Percentiles rank a stretch among this genome's conserved stretches.
These are phyloP conservation scores for Xylaria sp. DNA, from an alignment of 2,329 filamentous ascomycete genomes.

Conservation along the genomic window DNA sequence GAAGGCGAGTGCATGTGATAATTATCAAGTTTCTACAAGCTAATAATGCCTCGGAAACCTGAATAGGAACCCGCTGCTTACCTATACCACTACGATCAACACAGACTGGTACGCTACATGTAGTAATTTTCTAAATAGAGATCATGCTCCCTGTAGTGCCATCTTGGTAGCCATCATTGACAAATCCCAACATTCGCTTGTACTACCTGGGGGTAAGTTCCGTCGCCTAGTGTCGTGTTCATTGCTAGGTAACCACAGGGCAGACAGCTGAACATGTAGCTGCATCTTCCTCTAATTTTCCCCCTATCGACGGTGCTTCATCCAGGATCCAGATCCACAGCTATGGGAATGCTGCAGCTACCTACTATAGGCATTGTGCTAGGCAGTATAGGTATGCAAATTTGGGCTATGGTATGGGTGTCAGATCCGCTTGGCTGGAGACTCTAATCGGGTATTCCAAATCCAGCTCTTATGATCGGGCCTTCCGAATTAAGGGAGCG, in stretches of 20 bases:
- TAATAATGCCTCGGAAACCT: slow-evolving; percentile 34
- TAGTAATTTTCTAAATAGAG: slow-evolving; percentile 39
- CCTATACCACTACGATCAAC: slow-evolving; percentile 33
- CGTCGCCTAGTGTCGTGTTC: slow-evolving; percentile 18
- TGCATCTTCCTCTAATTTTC: slow-evolving; percentile 12
- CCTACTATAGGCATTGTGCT: neutral
- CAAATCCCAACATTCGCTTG: slow-evolving; percentile 34
- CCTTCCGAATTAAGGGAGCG: slow-evolving; percentile 37
- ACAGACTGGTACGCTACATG: slow-evolving; percentile 26
- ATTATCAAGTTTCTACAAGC: slow-evolving; percentile 17
- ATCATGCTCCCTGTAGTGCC: slow-evolving; percentile 21
- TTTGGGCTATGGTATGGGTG: slow-evolving; percentile 6
- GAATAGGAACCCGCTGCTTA: slow-evolving; percentile 37
- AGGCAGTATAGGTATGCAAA: neutral
- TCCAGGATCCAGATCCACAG: slow-evolving; percentile 12
- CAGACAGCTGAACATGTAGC: slow-evolving; percentile 21
- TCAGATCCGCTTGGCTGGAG: slow-evolving; percentile 23
- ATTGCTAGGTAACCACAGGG: slow-evolving; percentile 13
- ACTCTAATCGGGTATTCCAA: slow-evolving; percentile 36
- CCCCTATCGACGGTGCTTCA: slow-evolving; percentile 20
- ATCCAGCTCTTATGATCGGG: slow-evolving; percentile 33
- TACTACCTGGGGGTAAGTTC: slow-evolving; percentile 15
- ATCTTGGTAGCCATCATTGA: slow-evolving; percentile 25
- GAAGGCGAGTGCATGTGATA: slow-evolving; percentile 30
- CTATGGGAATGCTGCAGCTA: neutral